These are phyloP conservation scores for Naematelia aurantialba DNA, from an alignment of 768 basidiomycete genomes.

Conservation along the genomic window DNA sequence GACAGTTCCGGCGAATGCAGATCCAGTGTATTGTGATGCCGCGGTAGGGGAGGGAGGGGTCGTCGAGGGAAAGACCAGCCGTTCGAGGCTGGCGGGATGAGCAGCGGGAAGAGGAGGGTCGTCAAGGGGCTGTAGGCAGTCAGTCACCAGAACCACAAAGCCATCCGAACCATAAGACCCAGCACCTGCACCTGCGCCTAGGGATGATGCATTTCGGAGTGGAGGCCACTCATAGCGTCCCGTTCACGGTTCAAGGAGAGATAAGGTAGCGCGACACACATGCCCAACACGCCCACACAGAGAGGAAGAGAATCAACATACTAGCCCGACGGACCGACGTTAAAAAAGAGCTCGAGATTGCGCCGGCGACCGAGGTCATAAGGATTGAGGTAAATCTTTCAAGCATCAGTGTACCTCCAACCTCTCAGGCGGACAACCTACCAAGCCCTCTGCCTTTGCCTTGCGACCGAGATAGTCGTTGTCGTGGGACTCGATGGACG, in stretches of 20 bases:
- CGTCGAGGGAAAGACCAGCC: slow-evolving; percentile 56
- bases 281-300: no score
- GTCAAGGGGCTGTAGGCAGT: slow-evolving; percentile 59
- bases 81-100: slow-evolving; percentile 75
- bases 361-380: slow-evolving; percentile 78
- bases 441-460: slow-evolving; percentile 68
- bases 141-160: no score
- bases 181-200: no score
- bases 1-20: slow-evolving; percentile 36
- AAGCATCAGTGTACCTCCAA: slow-evolving; percentile 6
- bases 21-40: slow-evolving; percentile 7
- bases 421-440: slow-evolving; percentile 46
- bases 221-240: no score
- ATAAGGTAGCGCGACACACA: no score
- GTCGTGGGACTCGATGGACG: slow-evolving; percentile 85
- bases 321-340: slow-evolving; percentile 75
- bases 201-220: no score
- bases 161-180: no score
- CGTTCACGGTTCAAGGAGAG: no score
- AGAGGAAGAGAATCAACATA: slow-evolving; percentile 49
- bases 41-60: slow-evolving; percentile 20
- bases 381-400: slow-evolving; percentile 80
- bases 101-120: slow-evolving; percentile 78
- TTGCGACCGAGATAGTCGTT: slow-evolving; percentile 69
- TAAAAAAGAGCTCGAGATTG: slow-evolving; percentile 84